Evolutionary conservation across 768 basidiomycete genomes (phyloP), one percentile per base, ranked within the genome.

Genomic region (Tricholoma bakamatsutake): DNA sequence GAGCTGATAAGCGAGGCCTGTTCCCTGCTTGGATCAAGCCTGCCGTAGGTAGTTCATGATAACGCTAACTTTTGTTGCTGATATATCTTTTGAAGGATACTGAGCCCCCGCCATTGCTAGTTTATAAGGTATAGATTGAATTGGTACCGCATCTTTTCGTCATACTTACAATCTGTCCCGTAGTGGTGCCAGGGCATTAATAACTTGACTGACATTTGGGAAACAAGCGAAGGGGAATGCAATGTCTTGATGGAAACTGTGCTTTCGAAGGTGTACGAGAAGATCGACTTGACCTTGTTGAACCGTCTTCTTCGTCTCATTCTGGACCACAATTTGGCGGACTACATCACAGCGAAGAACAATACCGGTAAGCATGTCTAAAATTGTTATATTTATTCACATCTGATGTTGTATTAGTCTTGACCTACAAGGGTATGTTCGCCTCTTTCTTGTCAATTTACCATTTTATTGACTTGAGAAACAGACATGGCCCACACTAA

Each of bases 11-110:
- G 71, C 89, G 97, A 63, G 93, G 93, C 48, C 73, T 99, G 21
- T 98, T 98, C 87, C 97, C 97, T 10, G 85, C 93, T 1, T 99
- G 97, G 96, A 97, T 99, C 70, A 99, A 98, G 74, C 97, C 97
- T 24, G 90, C 93, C 50, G 81, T 75, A 69, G 50, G 76, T 67
- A 18, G 28, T 47, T 31, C 35, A 8, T 27, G 45, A 43, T 27
- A 6, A 4, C 30, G 4, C 46, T 7, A 9, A 18, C 7, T 49
- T 30, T 2, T 34, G 33, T 46, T 34, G 54, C 57, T 59, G 45
- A 63, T 28, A 28, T 45, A 35, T 15, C 53, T 33, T 52, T 49
- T 30, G 17, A 52, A 79, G 79, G 94, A 98, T 64, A 95, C 93
- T 0, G 96, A 98, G 66, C 96, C 96, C 2, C 94, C 96, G 0